Conservation (phyloP, 202 grass and related monocot genomes). For the Saccharum hybrid region DNA sequence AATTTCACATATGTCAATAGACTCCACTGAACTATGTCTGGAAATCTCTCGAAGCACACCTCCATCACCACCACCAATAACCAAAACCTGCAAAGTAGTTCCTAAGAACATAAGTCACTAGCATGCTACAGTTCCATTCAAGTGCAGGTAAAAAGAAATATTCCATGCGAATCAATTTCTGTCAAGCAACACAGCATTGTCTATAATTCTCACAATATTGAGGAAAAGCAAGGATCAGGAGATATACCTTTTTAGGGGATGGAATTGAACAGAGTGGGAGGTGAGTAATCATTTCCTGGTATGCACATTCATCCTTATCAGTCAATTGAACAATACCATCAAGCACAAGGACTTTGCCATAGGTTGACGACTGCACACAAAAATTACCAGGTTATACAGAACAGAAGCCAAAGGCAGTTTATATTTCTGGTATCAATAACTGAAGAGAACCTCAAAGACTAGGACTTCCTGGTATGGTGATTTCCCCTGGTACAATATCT, state of each 20-base stretch:
- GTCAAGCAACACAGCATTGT: background rate
- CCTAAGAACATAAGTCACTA: conserved; percentile 33
- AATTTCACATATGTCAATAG: conserved; percentile 99
- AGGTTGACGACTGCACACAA: conserved; percentile 74
- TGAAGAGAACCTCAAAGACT: conserved; percentile 81
- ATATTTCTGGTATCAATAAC: conserved; percentile 15
- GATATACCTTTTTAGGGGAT: conserved; percentile 84
- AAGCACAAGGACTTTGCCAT: conserved; percentile 96
- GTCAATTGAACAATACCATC: conserved; percentile 99
- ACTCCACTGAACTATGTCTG: conserved; percentile 87
- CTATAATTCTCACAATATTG: conserved; percentile 9
- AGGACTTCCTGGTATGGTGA: conserved; percentile 91
- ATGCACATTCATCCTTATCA: conserved; percentile 95
- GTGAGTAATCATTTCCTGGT: conserved; percentile 99
- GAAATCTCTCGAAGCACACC: conserved; percentile 93
- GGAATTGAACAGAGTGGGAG: conserved; percentile 96
- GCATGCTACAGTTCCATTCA: conserved; percentile 15
- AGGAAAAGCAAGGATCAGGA: conserved; percentile 21
- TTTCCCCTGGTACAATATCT: conserved; percentile 85
- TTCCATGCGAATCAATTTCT: conserved; percentile 26
- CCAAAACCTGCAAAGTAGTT: conserved; percentile 76
- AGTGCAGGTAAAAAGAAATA: conserved; percentile 19
- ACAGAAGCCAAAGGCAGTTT: conserved; percentile 19
- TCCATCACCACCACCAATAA: conserved; percentile 98
- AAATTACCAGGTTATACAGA: conserved; percentile 41